Base-by-base conservation (phyloP, 2,329 filamentous ascomycete genomes). In the Ophiostoma sp. region DNA sequence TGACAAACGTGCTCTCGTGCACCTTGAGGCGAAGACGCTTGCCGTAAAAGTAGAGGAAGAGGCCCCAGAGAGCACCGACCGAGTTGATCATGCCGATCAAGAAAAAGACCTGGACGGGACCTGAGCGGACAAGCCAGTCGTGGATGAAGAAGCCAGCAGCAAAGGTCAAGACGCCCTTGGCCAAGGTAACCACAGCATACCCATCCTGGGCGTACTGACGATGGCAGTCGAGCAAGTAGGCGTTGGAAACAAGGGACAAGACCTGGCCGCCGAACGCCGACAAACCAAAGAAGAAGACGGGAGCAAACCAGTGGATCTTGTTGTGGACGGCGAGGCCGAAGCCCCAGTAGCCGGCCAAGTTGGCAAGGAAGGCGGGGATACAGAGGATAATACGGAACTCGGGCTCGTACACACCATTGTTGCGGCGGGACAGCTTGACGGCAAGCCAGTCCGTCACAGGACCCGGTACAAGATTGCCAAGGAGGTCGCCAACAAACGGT, bases 331-430 rank as follows among this genome's bases (percentile, higher is more conserved):
- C n/a, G n/a, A n/a, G 57, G 50, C 83, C 82, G 72, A 83, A 84
- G 2, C 81, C 78, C 72, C 82, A 82, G 63, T 84, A 80, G n/a
- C 82, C 81, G 17, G 77, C 71, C 1, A 81, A 78, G 19, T 81
- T 80, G 5, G 79, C 78, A 1, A 80, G 61, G 2, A 83, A 76
- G 0, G 79, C 77, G 12, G 80, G 79, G 4, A 82, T 76, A 39
- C 80, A 78, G 28, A 82, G 80, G 1, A 84, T 79, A 15, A 86
- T 77, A 17, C 84, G 79, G 19, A 78, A 82, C 76, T 86, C 84
- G 1, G 84, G 85, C 77, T 84, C 81, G 73, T 84, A 85, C n/a
- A 85, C 77, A 7, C 84, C 85, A 7, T 78, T 77, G 71, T 85
- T 82, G 70, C 78, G 79, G 72, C 79, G 79, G 12, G 83, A 80